Evolutionary conservation across 2,329 filamentous ascomycete species (phyloP).

Genomic region (Venturia nashicola): DNA sequence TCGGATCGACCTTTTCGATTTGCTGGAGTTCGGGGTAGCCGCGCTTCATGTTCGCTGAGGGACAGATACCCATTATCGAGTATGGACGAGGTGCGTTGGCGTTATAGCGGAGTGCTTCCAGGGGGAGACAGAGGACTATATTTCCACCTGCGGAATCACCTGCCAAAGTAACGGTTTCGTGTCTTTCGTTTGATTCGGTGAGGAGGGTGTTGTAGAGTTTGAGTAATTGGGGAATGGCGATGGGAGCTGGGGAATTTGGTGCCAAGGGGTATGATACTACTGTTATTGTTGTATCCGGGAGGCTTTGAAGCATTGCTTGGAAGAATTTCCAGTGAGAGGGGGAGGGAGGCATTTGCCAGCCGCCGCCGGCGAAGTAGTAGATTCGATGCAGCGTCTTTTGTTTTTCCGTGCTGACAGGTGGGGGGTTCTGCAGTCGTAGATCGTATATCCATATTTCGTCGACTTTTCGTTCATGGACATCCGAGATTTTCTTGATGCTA

Average conservation of each 20-base stretch:
- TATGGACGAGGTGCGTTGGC: conserved; percentile 11
- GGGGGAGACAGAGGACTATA: conserved; percentile 30
- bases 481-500: conserved; percentile 21
- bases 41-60: conserved; percentile 37
- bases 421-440: conserved; percentile 17
- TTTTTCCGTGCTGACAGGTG: conserved; percentile 10
- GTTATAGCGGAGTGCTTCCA: conserved; percentile 26
- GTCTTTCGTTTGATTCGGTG: conserved; percentile 21
- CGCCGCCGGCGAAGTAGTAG: conserved; percentile 45
- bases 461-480: conserved; percentile 27
- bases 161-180: conserved; percentile 35
- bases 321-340: conserved; percentile 41
- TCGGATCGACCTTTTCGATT: conserved; percentile 31
- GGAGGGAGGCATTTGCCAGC: conserved; percentile 40
- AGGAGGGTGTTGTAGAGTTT: conserved; percentile 33
- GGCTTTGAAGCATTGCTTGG: conserved; percentile 30
- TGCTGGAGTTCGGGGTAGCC: conserved; percentile 31
- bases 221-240: conserved; percentile 35
- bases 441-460: conserved; percentile 36
- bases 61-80: conserved; percentile 34
- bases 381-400: conserved; percentile 23
- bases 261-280: conserved; percentile 43
- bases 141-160: conserved; percentile 48
- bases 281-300: conserved; percentile 20
- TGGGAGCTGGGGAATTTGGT: conserved; percentile 37